phyloP scores from a whole-genome alignment of 1,284 basidiomycete genomes.

The Puccinia novopanici region DNA sequence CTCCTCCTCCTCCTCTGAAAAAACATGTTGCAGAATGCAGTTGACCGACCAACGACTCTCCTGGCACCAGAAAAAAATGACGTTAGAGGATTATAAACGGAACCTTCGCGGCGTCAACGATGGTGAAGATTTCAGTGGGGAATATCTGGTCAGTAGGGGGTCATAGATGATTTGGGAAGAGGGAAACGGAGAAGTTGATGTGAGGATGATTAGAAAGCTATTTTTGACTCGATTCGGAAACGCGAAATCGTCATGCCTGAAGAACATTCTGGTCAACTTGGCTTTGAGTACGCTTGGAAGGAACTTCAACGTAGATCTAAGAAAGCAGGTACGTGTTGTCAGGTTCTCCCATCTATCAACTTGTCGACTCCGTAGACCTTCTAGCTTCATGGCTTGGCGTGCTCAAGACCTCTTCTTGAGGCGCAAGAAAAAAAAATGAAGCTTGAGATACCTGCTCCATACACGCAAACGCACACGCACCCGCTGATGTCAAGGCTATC shows the following conservation, averaged over 20 bases:
- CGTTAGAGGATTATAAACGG: conserved; percentile 86
- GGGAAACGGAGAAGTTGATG: conserved; percentile 13
- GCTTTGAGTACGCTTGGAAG: conserved; percentile 99
- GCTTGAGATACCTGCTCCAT: neutral
- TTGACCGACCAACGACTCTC: neutral
- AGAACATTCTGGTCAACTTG: conserved; percentile 92
- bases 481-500: neutral
- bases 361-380: neutral
- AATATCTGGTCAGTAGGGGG: conserved; percentile 71
- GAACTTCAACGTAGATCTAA: conserved; percentile 81
- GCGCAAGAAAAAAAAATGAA: neutral
- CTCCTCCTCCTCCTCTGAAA: neutral
- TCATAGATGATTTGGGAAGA: neutral
- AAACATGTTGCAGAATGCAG: neutral
- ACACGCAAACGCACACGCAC: neutral
- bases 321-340: conserved; percentile 67
- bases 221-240: conserved; percentile 92
- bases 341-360: neutral
- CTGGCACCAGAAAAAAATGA: conserved; percentile 81
- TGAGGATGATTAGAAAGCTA: conserved; percentile 67
- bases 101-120: conserved; percentile 94
- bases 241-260: conserved; percentile 96
- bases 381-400: neutral
- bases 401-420: neutral
- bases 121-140: conserved; percentile 76